Evolutionary conservation across 768 basidiomycete genomes (phyloP).

Genomic region (Crucibulum laeve): DNA sequence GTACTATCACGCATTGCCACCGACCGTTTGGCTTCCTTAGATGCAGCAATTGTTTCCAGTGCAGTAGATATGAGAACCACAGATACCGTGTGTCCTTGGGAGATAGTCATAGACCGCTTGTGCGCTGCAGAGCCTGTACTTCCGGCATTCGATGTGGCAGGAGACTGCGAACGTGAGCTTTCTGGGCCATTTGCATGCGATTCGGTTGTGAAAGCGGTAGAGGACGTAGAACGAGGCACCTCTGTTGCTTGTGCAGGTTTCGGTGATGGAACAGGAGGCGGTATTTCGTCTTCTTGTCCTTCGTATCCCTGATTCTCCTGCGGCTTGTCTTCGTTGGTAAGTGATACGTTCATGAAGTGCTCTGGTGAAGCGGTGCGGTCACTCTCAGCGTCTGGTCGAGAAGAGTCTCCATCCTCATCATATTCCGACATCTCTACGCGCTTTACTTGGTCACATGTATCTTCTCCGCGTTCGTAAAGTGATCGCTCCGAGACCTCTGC

Average conservation of each 20-base stretch:
- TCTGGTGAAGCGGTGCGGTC: too few species aligned
- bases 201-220: too few species aligned
- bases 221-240: too few species aligned
- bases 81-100: conserved; percentile 70
- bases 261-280: too few species aligned
- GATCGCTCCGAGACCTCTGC: background rate
- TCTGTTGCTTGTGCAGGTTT: too few species aligned
- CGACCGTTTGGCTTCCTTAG: conserved; percentile 85
- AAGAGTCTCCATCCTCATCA: too few species aligned
- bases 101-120: conserved; percentile 56
- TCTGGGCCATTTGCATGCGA: conserved; percentile 3
- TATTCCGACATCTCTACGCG: too few species aligned
- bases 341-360: too few species aligned
- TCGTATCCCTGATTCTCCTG: too few species aligned
- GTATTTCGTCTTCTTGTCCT: too few species aligned
- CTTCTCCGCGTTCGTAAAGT: background rate
- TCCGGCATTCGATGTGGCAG: background rate
- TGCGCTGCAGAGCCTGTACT: conserved; percentile 22
- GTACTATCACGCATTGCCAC: conserved; percentile 78
- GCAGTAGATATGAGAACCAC: conserved; percentile 81
- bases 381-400: too few species aligned
- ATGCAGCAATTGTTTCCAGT: conserved; percentile 79
- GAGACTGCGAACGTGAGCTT: background rate
- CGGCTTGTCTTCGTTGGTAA: too few species aligned
- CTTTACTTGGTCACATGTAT: background rate